Base-by-base conservation (phyloP, 495 filamentous ascomycete species). In the Mytilinidion resinicola region DNA sequence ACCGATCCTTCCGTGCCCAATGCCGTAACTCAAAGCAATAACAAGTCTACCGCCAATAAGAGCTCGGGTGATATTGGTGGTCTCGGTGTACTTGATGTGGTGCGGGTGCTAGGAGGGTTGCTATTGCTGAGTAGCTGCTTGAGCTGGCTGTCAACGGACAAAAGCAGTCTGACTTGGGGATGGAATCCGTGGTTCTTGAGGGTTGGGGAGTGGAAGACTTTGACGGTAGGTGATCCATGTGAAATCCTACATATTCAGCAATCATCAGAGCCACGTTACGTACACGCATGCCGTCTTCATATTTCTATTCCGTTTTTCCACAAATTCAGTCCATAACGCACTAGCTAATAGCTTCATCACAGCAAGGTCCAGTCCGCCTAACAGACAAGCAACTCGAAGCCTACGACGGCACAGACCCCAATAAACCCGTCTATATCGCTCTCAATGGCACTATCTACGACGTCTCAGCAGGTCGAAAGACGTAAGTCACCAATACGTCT, bases 391-490 rank as follows among this genome's bases (percentile, higher is more conserved):
- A 96, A 70, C 85, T 99, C 21, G 60, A 79, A 35, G 74, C 75
- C 51, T 93, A 88, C 79, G 86, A 95, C 74, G 93, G 93, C 74
- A 80, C 73, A 51, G 83, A 95, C 72, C 75, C 84, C 0, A 63
- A 67, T 15, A 82, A 86, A 19, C 95, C 93, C 4, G 85, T 99
- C 71, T 91, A 95, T 73, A 78, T 99, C 49, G 90, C 89, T 52
- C 80, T 99, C 46, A 99, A 99, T 76, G 88, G 91, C 53, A 85
- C 81, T 57, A 89, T 99, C 76, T 97, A 90, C 80, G 93, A 99
- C 72, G 95, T 99, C 37, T 85, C 86, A 11, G 75, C 81, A 6
- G 87, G 86, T 60, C 82, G 78, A 0, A 72, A 75, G 17, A 83
- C 86, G 38, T 59, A 36, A 14, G 54, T 56, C 6, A 30, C 25